These are phyloP conservation scores for Begonia peltatifolia DNA, from an alignment of 306 rosid genomes.

Conservation along the genomic window DNA sequence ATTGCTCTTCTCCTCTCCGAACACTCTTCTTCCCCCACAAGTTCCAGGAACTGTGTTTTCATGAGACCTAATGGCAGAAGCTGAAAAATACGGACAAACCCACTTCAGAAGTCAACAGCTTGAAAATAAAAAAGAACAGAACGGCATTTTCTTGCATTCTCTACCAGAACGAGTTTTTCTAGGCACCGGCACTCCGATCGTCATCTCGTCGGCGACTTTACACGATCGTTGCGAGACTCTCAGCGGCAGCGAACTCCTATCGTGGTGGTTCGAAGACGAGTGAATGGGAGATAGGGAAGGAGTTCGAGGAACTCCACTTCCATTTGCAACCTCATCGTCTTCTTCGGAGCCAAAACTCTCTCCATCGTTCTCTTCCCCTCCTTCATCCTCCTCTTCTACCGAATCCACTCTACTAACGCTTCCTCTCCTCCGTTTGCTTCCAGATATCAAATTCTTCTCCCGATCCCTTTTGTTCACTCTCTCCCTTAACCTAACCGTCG, in stretches of 20 bases:
- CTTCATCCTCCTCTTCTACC: constrained; percentile 14
- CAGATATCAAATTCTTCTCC: constrained; percentile 15
- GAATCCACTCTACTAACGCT: constrained; percentile 16
- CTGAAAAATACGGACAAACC: constrained; percentile 20
- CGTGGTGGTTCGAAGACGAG: constrained; percentile 17
- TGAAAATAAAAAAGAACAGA: neutral
- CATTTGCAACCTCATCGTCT: constrained; percentile 25
- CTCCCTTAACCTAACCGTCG: constrained; percentile 18
- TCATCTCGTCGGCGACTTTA: constrained; percentile 20
- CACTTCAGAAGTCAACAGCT: constrained; percentile 3
- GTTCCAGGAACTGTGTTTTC: constrained; percentile 26
- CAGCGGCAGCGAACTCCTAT: constrained; percentile 20
- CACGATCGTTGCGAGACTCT: constrained; percentile 16
- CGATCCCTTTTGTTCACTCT: constrained; percentile 21
- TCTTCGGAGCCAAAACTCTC: constrained; percentile 4
- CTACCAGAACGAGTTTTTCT: constrained; percentile 78
- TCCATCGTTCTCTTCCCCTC: constrained; percentile 23
- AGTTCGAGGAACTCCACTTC: constrained; percentile 17
- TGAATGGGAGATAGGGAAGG: constrained; percentile 16
- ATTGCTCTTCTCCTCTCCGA: constrained; percentile 17
- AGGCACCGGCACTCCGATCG: constrained; percentile 49
- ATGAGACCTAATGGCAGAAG: constrained; percentile 38
- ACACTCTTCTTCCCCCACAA: constrained; percentile 18
- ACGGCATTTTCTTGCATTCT: neutral
- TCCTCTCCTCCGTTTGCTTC: constrained; percentile 33